Percentiles rank a stretch among this genome's conserved stretches.
Conservation (phyloP, 768 basidiomycete species). For the Calocybe indica region DNA sequence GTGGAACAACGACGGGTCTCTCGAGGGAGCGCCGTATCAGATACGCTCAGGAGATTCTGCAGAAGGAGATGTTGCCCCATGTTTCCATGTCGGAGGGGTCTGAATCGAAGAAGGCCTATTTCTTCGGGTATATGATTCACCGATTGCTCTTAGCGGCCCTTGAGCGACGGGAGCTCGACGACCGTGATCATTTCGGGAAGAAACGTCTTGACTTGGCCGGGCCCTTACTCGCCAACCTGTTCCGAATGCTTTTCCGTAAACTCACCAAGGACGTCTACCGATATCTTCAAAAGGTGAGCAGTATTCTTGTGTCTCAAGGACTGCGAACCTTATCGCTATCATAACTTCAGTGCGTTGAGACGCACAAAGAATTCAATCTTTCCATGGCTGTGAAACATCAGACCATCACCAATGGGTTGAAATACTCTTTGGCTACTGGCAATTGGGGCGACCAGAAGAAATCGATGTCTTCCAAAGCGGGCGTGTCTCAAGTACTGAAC, state of each 20-base stretch:
- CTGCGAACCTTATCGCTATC: constrained; percentile 6
- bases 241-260: constrained; percentile 96
- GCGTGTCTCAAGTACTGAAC: constrained; percentile 98
- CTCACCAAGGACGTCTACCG: constrained; percentile 96
- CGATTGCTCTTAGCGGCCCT: constrained; percentile 89
- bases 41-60: constrained; percentile 95
- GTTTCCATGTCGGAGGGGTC: constrained; percentile 94
- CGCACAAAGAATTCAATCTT: constrained; percentile 91
- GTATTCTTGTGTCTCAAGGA: neutral
- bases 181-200: constrained; percentile 99
- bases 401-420: constrained; percentile 96
- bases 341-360: constrained; percentile 80
- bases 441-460: constrained; percentile 99
- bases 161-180: constrained; percentile 92
- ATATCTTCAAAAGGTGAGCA: constrained; percentile 86
- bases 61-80: constrained; percentile 98
- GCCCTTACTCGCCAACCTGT: constrained; percentile 91
- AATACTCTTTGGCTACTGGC: constrained; percentile 96
- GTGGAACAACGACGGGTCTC: constrained; percentile 91
- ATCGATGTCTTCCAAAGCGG: constrained; percentile 95
- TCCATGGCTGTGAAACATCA: constrained; percentile 90
- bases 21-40: constrained; percentile 90
- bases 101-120: constrained; percentile 97
- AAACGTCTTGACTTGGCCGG: constrained; percentile 96
- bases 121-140: constrained; percentile 99